Base-by-base conservation (phyloP, 768 basidiomycete species). In the Gymnopilus dilepis region DNA sequence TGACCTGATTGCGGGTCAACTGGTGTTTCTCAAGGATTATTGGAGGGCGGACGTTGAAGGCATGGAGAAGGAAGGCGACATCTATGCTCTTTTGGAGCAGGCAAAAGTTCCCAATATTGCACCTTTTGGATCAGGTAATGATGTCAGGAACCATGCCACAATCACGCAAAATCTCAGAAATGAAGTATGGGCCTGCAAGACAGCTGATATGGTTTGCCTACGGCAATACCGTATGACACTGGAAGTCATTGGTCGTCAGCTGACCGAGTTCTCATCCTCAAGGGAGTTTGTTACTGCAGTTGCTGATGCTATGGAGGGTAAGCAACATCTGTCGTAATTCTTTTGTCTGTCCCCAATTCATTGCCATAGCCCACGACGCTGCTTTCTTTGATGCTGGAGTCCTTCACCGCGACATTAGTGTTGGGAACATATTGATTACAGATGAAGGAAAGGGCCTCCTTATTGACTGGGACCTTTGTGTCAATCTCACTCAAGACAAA, bases 11-110 rank as follows among this genome's bases (percentile, higher is more conserved):
- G 53, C 42, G 31, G 48, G 47, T 6, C 40, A 53, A 43, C 31
- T 71, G 6, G 71, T 72, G 11, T 73, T 69, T 55, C 43, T 74
- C 19, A 73, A 73, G 59, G 73, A 73, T 52, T 65, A 57, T 38
- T 74, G 73, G 72, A 58, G 71, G n/a, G 40, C 55, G 1, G 33
- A 26, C 40, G 51, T 50, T 19, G 41, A 54, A 21, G 56, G 51
- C 21, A 47, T 62, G 38, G 51, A 37, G n/a, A 59, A 63, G 3
- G 75, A 73, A 55, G 59, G 60, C 8, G 59, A 63, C 15, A 64
- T 69, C 21, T 70, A 72, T 19, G 21, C n/a, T 19, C 34, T 19
- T 8, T 56, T 74, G 11, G 47, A 69, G 12, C 19, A 56, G 9
- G 31, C 33, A 3, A 40, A 47, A 5, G 65, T 73, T 26, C 47